These are phyloP conservation scores for Postia placenta DNA, from an alignment of 768 basidiomycete species.

Conservation along the genomic window DNA sequence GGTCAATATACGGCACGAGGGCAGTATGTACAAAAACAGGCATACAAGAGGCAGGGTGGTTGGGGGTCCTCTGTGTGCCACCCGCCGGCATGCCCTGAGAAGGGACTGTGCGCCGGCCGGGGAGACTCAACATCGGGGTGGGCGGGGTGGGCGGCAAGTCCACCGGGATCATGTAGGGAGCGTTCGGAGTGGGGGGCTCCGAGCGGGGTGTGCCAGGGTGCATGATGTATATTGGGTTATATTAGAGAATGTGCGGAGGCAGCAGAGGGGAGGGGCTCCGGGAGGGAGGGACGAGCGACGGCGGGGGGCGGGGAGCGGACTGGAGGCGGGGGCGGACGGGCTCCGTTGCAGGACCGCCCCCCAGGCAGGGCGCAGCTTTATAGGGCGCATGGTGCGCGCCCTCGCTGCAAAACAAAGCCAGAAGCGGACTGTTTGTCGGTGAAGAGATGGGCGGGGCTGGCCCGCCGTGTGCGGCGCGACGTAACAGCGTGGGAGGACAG, in stretches of 20 bases:
- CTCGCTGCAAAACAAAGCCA: background rate
- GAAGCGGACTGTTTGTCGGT: slow-evolving; percentile 5
- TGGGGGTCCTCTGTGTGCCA: background rate
- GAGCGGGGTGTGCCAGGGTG: slow-evolving; percentile 9
- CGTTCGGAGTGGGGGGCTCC: slow-evolving; percentile 12
- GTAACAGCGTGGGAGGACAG: background rate
- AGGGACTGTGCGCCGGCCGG: slow-evolving; percentile 4
- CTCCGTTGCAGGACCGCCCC: slow-evolving; percentile 6
- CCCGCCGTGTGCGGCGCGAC: slow-evolving; percentile 1
- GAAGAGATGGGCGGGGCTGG: slow-evolving; percentile 15
- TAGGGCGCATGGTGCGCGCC: slow-evolving; percentile 6
- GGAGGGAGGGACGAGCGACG: background rate
- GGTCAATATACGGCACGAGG: slow-evolving; percentile 6
- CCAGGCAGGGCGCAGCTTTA: slow-evolving; percentile 10
- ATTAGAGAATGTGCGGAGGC: background rate
- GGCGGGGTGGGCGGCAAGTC: slow-evolving; percentile 11
- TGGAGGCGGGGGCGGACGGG: slow-evolving; percentile 8
- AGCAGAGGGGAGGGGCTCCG: background rate
- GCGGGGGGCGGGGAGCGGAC: slow-evolving; percentile 2
- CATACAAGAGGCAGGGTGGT: slow-evolving; percentile 8
- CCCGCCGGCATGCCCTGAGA: slow-evolving; percentile 7
- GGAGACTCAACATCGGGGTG: slow-evolving; percentile 7
- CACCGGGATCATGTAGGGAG: slow-evolving; percentile 13
- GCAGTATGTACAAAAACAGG: slow-evolving; percentile 1
- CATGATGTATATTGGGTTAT: background rate